These are phyloP conservation scores for Phytophthora parvispora DNA, from an alignment of 352 stramenopile species.

Conservation along the genomic window DNA sequence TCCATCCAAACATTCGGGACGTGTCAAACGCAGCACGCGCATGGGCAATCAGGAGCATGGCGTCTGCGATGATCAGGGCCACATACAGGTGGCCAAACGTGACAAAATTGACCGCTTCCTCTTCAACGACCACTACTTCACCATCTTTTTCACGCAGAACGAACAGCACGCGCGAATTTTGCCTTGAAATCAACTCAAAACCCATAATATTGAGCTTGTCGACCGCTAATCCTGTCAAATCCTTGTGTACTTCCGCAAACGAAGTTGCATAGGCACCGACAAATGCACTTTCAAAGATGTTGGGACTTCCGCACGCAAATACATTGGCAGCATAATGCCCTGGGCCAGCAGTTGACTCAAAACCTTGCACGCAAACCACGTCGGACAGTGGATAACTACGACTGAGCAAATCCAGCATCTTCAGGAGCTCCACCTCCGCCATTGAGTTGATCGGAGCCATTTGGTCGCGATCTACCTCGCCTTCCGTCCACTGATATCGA, in stretches of 20 bases:
- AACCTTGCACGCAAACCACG: conserved; percentile 57
- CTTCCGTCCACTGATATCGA: conserved; percentile 51
- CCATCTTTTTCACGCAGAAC: conserved; percentile 22
- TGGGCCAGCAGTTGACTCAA: conserved; percentile 41
- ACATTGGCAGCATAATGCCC: conserved; percentile 31
- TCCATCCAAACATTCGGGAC: conserved; percentile 39
- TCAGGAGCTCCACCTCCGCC: conserved; percentile 59
- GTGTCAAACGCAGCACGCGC: conserved; percentile 45
- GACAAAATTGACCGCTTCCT: conserved; percentile 54
- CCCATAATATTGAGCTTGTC: conserved; percentile 64
- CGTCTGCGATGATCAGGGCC: conserved; percentile 47
- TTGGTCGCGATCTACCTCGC: conserved; percentile 19
- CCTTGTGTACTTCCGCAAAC: conserved; percentile 44
- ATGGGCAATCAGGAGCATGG: conserved; percentile 42
- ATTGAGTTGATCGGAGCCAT: conserved; percentile 53
- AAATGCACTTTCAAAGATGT: conserved; percentile 43
- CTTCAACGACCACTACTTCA: conserved; percentile 34
- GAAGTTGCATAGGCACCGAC: conserved; percentile 46
- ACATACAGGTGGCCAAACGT: conserved; percentile 69
- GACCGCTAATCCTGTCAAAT: conserved; percentile 53
- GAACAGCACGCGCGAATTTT: conserved; percentile 55
- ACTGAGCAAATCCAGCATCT: conserved; percentile 58
- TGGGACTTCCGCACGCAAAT: conserved; percentile 61
- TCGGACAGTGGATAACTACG: conserved; percentile 45
- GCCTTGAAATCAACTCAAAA: conserved; percentile 57